Conservation (phyloP, 2,329 filamentous ascomycete genomes). For the Alternaria ventricosa region DNA sequence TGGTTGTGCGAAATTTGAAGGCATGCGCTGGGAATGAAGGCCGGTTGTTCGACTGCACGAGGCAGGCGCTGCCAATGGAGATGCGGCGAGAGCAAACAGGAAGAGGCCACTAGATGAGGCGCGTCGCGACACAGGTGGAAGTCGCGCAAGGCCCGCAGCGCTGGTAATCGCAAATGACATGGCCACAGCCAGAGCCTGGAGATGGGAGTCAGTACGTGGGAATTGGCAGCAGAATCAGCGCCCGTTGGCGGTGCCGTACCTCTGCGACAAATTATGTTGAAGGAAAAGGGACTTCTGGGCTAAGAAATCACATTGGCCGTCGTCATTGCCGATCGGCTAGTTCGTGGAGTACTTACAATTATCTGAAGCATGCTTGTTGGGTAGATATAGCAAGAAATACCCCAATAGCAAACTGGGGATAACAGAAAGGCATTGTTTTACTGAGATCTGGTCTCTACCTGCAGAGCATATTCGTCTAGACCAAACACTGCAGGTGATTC, state of each 20-base stretch:
- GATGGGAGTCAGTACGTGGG: slow-evolving; percentile 28
- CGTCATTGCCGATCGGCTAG: slow-evolving; percentile 43
- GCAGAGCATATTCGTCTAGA: slow-evolving; percentile 1
- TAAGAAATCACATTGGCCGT: slow-evolving; percentile 38
- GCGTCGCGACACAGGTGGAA: slow-evolving; percentile 28
- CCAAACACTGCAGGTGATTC: slow-evolving; percentile 17
- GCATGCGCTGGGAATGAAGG: slow-evolving; percentile 21
- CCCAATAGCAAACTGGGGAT: neutral
- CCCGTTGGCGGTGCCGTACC: slow-evolving; percentile 32
- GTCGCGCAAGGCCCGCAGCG: slow-evolving; percentile 30
- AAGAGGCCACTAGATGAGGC: slow-evolving; percentile 38
- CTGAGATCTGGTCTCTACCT: slow-evolving; percentile 18
- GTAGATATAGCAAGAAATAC: neutral
- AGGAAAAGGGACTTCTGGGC: slow-evolving; percentile 35
- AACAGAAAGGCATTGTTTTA: neutral
- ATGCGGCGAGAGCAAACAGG: slow-evolving; percentile 40
- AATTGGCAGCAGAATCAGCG: slow-evolving; percentile 10
- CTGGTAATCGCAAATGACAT: slow-evolving; percentile 46
- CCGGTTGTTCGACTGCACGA: slow-evolving; percentile 26
- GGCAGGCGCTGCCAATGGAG: slow-evolving; percentile 32
- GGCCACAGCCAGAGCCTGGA: slow-evolving; percentile 45
- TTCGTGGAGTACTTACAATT: slow-evolving; percentile 29
- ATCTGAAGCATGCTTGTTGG: slow-evolving; percentile 23
- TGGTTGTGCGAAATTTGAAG: slow-evolving; percentile 25
- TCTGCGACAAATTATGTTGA: slow-evolving; percentile 27